A percentile compares a stretch with the other conserved stretches of the same genome.
These are phyloP conservation scores for Staphylotrichum tortipilum DNA, from an alignment of 495 filamentous ascomycete species.

Conservation along the genomic window DNA sequence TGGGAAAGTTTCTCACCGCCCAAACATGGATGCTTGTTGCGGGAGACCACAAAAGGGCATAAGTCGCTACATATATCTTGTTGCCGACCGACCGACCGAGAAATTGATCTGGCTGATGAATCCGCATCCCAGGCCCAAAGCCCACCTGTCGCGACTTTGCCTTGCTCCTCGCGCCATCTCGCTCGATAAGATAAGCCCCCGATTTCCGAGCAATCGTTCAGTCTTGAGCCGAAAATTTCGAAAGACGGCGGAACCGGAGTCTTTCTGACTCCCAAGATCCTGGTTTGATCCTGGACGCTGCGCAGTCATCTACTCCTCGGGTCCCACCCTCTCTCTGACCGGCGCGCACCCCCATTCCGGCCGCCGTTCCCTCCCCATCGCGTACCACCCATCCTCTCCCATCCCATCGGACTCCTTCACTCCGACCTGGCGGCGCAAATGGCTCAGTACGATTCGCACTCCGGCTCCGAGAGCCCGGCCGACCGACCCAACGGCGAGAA, in stretches of 20 bases:
- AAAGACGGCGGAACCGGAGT: conserved; percentile 3
- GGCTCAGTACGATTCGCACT: conserved; percentile 12
- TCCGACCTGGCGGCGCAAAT: conserved; percentile 3
- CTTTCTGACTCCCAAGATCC: conserved; percentile 4
- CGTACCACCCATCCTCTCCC: not conserved
- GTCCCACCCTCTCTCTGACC: not conserved
- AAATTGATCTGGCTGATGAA: too few relatives aligned
- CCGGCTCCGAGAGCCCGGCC: conserved; percentile 20
- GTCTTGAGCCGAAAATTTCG: conserved; percentile 9
- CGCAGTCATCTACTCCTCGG: not conserved
- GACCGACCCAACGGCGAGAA: conserved; percentile 11
- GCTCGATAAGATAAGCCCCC: conserved; percentile 15
- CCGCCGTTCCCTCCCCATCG: not conserved
- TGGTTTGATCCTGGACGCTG: not conserved
- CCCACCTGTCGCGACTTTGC: too few relatives aligned
- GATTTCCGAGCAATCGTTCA: not conserved
- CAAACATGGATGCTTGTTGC: too few relatives aligned
- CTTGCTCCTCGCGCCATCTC: too few relatives aligned
- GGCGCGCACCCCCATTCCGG: not conserved
- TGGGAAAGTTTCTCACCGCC: too few relatives aligned
- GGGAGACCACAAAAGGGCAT: too few relatives aligned
- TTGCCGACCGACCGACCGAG: too few relatives aligned
- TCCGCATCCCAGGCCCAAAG: too few relatives aligned
- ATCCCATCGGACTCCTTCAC: too few relatives aligned
- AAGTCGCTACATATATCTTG: too few relatives aligned